These are phyloP conservation scores for Diaporthe aspalathi DNA, from an alignment of 2,329 filamentous ascomycete genomes.

Conservation along the genomic window DNA sequence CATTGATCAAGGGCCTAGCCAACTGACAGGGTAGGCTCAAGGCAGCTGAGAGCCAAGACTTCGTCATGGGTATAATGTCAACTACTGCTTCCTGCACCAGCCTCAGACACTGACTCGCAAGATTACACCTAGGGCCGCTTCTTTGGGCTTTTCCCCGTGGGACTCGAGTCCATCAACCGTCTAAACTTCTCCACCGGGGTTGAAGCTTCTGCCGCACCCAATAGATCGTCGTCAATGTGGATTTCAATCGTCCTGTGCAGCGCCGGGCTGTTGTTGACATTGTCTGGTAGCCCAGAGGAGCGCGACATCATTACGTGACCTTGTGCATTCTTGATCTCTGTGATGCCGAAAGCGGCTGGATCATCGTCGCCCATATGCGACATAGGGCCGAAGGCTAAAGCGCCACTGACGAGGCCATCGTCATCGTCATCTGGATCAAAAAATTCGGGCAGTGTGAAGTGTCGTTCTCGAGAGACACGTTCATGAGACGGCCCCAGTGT, in stretches of 20 bases:
- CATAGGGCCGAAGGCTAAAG: not conserved
- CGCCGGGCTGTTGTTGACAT: not conserved
- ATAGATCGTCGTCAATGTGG: constrained; percentile 18
- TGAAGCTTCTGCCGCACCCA: constrained; percentile 18
- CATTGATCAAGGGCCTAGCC: not conserved
- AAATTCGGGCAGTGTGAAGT: not conserved
- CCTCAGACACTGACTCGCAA: not conserved
- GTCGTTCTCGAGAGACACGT: not conserved
- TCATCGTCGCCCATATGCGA: not conserved
- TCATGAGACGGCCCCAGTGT: too few species aligned
- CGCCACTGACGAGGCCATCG: not conserved
- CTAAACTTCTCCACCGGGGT: constrained; percentile 25
- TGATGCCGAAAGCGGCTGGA: constrained; percentile 10
- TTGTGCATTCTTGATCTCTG: not conserved
- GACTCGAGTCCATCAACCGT: constrained; percentile 24
- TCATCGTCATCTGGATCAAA: constrained; percentile 13
- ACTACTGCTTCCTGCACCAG: not conserved
- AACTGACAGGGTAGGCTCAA: too few species aligned
- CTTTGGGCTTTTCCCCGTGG: not conserved
- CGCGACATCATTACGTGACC: not conserved
- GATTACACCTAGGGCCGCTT: not conserved
- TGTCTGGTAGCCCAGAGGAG: not conserved
- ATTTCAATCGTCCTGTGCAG: constrained; percentile 26
- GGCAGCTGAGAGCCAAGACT: not conserved
- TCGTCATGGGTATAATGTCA: too few species aligned